Conservation (phyloP, 2,329 filamentous ascomycete species). For the Colletotrichum abscissum region DNA sequence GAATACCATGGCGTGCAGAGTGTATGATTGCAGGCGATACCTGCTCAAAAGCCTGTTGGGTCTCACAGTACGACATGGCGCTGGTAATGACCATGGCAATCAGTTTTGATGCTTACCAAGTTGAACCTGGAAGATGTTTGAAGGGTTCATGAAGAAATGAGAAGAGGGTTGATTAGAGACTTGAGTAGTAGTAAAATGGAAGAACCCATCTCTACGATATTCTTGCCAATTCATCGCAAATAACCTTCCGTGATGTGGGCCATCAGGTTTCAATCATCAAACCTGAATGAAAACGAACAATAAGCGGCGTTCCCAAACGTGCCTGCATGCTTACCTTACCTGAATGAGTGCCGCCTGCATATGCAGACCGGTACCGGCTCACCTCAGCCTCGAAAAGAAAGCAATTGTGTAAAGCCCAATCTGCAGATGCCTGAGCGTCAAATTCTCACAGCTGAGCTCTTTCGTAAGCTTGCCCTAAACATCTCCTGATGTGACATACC, state of each 20-base stretch:
- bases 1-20: neutral
- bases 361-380: too few species aligned
- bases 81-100: constrained; percentile 22
- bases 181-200: neutral
- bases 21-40: constrained; percentile 21
- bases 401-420: too few species aligned
- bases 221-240: neutral
- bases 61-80: constrained; percentile 33
- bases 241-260: neutral
- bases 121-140: neutral
- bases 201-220: neutral
- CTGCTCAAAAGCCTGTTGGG: constrained; percentile 31
- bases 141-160: neutral
- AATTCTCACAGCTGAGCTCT: too few species aligned
- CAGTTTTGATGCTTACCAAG: neutral
- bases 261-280: neutral
- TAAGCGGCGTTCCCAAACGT: neutral
- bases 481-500: too few species aligned
- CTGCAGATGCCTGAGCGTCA: too few species aligned
- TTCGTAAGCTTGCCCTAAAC: too few species aligned
- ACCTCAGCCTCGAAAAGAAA: too few species aligned
- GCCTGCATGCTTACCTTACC: neutral
- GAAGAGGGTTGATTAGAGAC: neutral
- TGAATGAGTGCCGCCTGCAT: too few species aligned
- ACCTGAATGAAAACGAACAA: neutral